Evolutionary conservation across 768 basidiomycete species (phyloP), one percentile per base, ranked within the genome.

Genomic region (Porphyrellus cyaneotinctus): DNA sequence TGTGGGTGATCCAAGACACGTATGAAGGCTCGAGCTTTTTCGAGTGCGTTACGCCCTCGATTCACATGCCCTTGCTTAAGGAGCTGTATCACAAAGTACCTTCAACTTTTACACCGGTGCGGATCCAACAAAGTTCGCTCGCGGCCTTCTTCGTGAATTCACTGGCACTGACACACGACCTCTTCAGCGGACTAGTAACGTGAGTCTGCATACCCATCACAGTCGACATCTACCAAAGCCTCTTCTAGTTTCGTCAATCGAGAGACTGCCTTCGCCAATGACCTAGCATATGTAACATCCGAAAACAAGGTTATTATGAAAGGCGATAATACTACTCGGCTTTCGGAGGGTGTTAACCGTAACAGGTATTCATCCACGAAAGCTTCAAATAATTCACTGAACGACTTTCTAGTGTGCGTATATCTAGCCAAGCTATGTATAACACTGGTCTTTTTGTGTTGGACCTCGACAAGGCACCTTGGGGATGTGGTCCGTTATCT

Each of bases 381-480:
- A 15, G 24, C 65, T 30, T 12, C 22, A 38, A 26, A 33, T 24
- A 54, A 28, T 30, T 13, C 32, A 41, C 43, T 53, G 17, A 45
- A 32, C 4, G 10, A 8, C 31, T 41, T 48, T 30, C 36, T 22
- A 88, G 92, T 58, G 85, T 95, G 52, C 85, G 92, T 41, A 84
- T 95, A 66, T 82, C 81, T 42, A 86, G 84, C 57, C 63, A 77
- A 35, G 74, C 76, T 8, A 64, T 72, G 42, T 90, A 88, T 64
- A 87, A 82, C 53, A 82, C 85, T 11, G 92, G 92, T 28, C 74
- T 95, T 20, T 91, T 94, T 64, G 79, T 95, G 53, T 75, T 95
- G 23, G 92, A 95, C 64, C 75, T 91, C 30, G 82, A 85, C 52
- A 83, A 79, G 67, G 91, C 91, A 42, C 92, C 92, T 0, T 91